phyloP scores from a whole-genome alignment of 2,329 filamentous ascomycete genomes.

The Chrysoporthe cubensis region DNA sequence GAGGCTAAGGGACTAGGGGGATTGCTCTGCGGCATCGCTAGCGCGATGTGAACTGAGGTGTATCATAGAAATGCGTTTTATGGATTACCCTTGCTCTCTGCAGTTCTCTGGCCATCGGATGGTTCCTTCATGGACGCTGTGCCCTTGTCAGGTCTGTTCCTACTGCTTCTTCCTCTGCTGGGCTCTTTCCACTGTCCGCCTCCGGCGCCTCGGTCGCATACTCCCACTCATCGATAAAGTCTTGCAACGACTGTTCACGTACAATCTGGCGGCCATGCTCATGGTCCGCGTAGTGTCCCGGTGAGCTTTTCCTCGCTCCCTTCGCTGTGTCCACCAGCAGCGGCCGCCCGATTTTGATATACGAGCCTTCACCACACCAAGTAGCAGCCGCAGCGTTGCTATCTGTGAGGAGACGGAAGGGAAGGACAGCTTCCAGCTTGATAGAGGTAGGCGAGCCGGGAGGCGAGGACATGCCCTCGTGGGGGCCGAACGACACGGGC shows the following conservation, averaged over 20 bases:
- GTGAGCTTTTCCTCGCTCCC: neutral
- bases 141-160: neutral
- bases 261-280: neutral
- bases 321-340: neutral
- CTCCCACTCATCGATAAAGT: conserved; percentile 13
- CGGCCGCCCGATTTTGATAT: conserved; percentile 11
- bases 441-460: neutral
- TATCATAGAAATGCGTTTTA: neutral
- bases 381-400: neutral
- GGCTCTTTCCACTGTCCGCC: neutral
- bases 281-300: neutral
- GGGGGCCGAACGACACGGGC: neutral
- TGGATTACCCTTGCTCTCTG: neutral
- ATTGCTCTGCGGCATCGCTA: neutral
- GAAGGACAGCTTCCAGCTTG: conserved; percentile 21
- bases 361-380: conserved; percentile 8
- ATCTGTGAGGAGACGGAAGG: conserved; percentile 3
- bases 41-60: neutral
- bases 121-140: neutral
- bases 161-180: neutral
- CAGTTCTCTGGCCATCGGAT: neutral
- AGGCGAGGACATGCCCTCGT: neutral
- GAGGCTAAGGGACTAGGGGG: conserved; percentile 33
- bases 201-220: neutral
- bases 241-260: conserved; percentile 3